Base-by-base conservation (phyloP, 768 basidiomycete species). In the Filobasidium wieringae region DNA sequence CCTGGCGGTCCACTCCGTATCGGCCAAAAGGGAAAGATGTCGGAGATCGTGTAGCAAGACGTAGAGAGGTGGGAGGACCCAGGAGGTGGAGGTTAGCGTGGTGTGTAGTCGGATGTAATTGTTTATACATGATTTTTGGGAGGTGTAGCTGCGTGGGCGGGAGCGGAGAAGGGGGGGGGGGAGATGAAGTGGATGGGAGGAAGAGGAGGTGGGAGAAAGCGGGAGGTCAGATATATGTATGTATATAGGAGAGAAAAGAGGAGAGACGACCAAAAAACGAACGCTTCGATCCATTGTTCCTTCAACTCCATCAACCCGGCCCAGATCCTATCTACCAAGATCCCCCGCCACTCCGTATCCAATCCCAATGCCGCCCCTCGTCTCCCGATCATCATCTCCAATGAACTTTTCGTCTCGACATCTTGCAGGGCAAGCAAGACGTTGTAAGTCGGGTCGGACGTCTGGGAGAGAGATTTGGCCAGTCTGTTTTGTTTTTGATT, bases 41-140 rank as follows among this genome's bases (percentile, higher is more conserved):
- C 89, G 78, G 40, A 93, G 75, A 72, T 92, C 89, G 52, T 84
- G 77, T 29, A 92, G 72, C 34, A 89, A 81, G 15, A 85, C 83
- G 68, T 89, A 93, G 30, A 96, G 72, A 0, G 84, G 84, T 19
- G 84, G 87, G 2, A 96, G 74, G 29, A 85, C 85, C 91, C 91
- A 96, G 1, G 88, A 84, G 24, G 83, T 83, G 68, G 87, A 86
- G 58, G 80, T 81, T n/a, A 79, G 78, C 24, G 51, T 43, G 6
- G 64, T 55, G 22, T 55, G 58, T 53, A 70, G 68, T 33, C 68
- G 69, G 22, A 64, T 61, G 52, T 71, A 72, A 32, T 31, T 41
- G 30, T 57, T 41, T 22, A 50, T 50, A 29, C 55, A 57, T 6
- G 14, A 22, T 50, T 47, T 19, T 30, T 39, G 39, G 30, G 34